Conservation (phyloP, 2,329 filamentous ascomycete genomes). For the Ceratocystis ficicola region DNA sequence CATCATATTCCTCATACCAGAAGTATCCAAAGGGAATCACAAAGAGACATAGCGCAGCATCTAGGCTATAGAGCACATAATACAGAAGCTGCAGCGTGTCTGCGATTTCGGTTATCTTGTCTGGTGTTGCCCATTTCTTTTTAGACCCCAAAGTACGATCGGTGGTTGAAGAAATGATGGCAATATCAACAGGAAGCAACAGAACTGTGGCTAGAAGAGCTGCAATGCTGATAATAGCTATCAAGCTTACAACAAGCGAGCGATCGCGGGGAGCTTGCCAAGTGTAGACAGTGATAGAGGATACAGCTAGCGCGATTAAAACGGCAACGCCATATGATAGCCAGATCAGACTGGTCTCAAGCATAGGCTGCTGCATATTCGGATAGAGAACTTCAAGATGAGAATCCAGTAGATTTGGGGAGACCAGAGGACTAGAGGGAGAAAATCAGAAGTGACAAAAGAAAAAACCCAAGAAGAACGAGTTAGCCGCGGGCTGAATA, state of each 20-base stretch:
- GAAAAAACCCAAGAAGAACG: background rate
- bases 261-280: constrained; percentile 86
- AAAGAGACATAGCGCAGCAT: constrained; percentile 77
- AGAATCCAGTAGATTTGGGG: background rate
- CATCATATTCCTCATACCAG: constrained; percentile 94
- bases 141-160: constrained; percentile 63
- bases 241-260: constrained; percentile 65
- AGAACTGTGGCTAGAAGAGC: constrained; percentile 83
- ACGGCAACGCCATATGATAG: constrained; percentile 79
- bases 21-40: constrained; percentile 96
- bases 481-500: background rate
- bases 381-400: background rate
- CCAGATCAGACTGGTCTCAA: constrained; percentile 79
- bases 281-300: constrained; percentile 75
- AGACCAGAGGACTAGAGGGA: background rate
- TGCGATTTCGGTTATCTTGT: constrained; percentile 64
- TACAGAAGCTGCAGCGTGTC: constrained; percentile 78
- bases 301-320: constrained; percentile 60
- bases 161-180: constrained; percentile 80
- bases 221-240: constrained; percentile 78
- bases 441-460: background rate
- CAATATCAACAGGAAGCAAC: constrained; percentile 87
- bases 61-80: constrained; percentile 82
- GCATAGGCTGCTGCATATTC: constrained; percentile 3
- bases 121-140: constrained; percentile 88